These are phyloP conservation scores for Fusarium fujikuroi DNA, from an alignment of 2,329 filamentous ascomycete genomes.

Conservation along the genomic window DNA sequence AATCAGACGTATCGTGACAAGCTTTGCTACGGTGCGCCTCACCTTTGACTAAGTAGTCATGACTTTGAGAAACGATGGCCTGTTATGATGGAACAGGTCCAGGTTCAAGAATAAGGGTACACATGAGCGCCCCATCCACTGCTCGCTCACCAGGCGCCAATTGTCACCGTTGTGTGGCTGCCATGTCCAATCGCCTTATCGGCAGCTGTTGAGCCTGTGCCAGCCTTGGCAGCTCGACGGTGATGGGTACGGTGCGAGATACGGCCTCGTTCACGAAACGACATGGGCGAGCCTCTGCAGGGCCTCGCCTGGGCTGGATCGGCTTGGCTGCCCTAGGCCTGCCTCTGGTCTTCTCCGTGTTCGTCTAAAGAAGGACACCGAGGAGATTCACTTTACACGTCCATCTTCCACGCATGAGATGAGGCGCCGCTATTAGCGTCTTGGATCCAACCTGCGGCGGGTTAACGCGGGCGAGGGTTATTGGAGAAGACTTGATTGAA, in stretches of 20 bases:
- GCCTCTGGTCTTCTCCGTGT: conserved; percentile 26
- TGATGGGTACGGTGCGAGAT: conserved; percentile 24
- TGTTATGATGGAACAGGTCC: conserved; percentile 40
- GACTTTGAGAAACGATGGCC: conserved; percentile 28
- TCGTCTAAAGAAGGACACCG: conserved; percentile 14
- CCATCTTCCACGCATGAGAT: conserved; percentile 35
- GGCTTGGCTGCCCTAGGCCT: conserved; percentile 34
- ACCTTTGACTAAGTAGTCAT: conserved; percentile 8
- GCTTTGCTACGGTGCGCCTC: conserved; percentile 8
- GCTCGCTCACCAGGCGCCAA: conserved; percentile 21
- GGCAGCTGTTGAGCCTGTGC: conserved; percentile 41
- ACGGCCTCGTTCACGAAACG: conserved; percentile 25
- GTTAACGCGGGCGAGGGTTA: conserved; percentile 40
- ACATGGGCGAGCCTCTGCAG: conserved; percentile 29
- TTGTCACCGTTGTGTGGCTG: conserved; percentile 34
- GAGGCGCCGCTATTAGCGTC: conserved; percentile 39
- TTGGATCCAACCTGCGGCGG: conserved; percentile 39
- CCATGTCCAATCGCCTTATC: conserved; percentile 45
- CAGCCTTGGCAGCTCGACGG: conserved; percentile 34
- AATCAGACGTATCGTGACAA: conserved; percentile 21
- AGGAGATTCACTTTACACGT: conserved; percentile 26
- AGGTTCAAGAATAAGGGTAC: conserved; percentile 22
- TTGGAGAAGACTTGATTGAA: conserved; percentile 5
- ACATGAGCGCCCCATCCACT: conserved; percentile 25
- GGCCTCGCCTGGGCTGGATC: conserved; percentile 40